phyloP scores from a whole-genome alignment of 1,284 basidiomycete species.

The Cryptococcus amylolentus region DNA sequence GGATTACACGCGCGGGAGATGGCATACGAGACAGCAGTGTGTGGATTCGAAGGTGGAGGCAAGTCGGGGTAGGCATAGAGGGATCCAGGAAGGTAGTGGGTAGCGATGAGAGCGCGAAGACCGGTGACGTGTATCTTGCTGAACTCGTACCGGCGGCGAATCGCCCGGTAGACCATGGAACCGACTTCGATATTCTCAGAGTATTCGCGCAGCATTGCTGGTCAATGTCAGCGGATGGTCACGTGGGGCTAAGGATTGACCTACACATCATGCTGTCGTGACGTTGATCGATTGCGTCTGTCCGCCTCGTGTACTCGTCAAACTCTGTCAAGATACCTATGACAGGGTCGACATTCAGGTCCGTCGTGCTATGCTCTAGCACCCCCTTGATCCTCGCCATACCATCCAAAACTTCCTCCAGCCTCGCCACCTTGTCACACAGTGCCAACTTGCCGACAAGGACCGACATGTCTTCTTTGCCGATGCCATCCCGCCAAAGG shows the following conservation, averaged over 20 bases:
- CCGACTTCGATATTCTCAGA: slow-evolving; percentile 20
- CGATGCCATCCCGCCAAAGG: slow-evolving; percentile 18
- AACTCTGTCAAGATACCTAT: slow-evolving; percentile 29
- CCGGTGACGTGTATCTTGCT: slow-evolving; percentile 30
- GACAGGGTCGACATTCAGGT: slow-evolving; percentile 14
- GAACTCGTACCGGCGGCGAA: slow-evolving; percentile 33
- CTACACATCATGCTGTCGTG: slow-evolving; percentile 35
- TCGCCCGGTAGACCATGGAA: slow-evolving; percentile 32
- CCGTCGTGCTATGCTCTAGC: slow-evolving; percentile 24
- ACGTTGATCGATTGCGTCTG: slow-evolving; percentile 27
- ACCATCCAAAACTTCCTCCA: slow-evolving; percentile 33
- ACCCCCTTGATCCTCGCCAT: slow-evolving; percentile 20
- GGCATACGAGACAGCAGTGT: slow-evolving; percentile 27
- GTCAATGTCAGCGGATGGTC: neutral
- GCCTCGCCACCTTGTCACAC: slow-evolving; percentile 34
- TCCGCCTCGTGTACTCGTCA: slow-evolving; percentile 20
- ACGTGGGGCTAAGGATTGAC: slow-evolving; percentile 4
- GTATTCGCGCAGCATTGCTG: slow-evolving; percentile 7
- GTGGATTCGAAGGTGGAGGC: slow-evolving; percentile 10
- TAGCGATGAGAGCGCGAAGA: slow-evolving; percentile 33
- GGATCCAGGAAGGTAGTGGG: slow-evolving; percentile 35
- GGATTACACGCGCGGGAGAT: slow-evolving; percentile 29
- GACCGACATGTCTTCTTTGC: slow-evolving; percentile 13
- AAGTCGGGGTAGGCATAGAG: slow-evolving; percentile 25
- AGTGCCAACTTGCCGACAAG: slow-evolving; percentile 32